These are phyloP conservation scores for Annulohypoxylon truncatum DNA, from an alignment of 2,329 filamentous ascomycete genomes.

Conservation along the genomic window DNA sequence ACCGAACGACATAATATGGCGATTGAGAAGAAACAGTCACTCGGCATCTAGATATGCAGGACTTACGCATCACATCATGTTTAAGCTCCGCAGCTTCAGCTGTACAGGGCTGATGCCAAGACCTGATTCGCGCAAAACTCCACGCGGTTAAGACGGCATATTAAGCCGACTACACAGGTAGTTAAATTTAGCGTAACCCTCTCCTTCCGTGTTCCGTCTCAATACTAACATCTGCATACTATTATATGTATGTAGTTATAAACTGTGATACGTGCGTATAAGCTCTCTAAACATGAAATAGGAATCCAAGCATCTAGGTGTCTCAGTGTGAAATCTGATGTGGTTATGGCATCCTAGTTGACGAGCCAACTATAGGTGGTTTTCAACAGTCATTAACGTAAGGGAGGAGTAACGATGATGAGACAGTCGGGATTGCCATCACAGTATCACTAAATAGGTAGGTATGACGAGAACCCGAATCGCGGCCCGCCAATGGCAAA, in stretches of 20 bases:
- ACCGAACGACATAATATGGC: neutral
- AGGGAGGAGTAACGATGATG: neutral
- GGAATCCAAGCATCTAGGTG: neutral
- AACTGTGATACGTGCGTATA: neutral
- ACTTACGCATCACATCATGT: constrained; percentile 5
- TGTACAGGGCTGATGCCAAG: constrained; percentile 26
- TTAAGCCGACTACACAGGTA: neutral
- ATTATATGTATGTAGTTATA: neutral
- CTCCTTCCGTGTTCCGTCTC: constrained; percentile 16
- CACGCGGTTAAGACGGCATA: constrained; percentile 35
- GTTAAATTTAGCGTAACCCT: neutral
- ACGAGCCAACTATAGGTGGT: neutral
- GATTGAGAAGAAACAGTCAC: neutral
- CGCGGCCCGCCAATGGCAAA: neutral
- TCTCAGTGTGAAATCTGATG: neutral
- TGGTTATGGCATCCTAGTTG: neutral
- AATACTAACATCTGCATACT: neutral
- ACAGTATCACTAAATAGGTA: neutral
- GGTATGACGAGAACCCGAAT: neutral
- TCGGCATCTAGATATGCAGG: neutral
- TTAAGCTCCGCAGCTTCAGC: constrained; percentile 23
- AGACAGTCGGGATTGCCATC: neutral
- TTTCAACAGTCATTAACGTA: neutral
- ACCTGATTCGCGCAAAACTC: neutral
- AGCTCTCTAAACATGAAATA: neutral